A percentile compares a stretch with the other conserved stretches of the same genome.
Conservation (phyloP, 495 filamentous ascomycete species). For the Pyrenula massariospora region DNA sequence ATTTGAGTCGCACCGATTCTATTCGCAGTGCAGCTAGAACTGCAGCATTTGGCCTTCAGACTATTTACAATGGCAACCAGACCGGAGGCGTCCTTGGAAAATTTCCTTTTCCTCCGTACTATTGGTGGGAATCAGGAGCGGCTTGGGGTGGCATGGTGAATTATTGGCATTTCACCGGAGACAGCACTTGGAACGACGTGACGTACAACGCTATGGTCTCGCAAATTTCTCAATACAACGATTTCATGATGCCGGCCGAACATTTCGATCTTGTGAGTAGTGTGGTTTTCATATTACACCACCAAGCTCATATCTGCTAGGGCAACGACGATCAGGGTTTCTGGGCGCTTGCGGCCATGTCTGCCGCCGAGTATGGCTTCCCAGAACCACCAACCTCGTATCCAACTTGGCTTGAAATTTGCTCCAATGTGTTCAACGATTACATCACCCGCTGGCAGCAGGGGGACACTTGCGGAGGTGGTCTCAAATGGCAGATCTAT, state of each 20-base stretch:
- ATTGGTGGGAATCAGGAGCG: constrained; percentile 69
- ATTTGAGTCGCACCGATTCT: constrained; percentile 26
- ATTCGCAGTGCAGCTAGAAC: constrained; percentile 49
- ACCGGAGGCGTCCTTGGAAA: constrained; percentile 53
- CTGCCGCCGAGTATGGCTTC: constrained; percentile 63
- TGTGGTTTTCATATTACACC: background rate
- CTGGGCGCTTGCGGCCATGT: constrained; percentile 64
- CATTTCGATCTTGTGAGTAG: constrained; percentile 27
- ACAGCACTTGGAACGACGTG: constrained; percentile 55
- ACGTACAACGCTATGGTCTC: constrained; percentile 50
- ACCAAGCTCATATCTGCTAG: constrained; percentile 4
- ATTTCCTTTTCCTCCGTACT: constrained; percentile 42
- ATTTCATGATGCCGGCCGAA: constrained; percentile 52
- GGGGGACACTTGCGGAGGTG: constrained; percentile 54
- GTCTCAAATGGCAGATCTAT: constrained; percentile 78
- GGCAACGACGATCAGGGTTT: constrained; percentile 75
- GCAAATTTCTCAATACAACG: constrained; percentile 52
- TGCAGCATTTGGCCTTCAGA: constrained; percentile 53
- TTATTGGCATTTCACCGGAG: constrained; percentile 69
- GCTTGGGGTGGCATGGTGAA: constrained; percentile 66
- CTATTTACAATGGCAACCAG: constrained; percentile 51
- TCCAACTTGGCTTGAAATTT: constrained; percentile 52
- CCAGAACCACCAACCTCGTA: constrained; percentile 43
- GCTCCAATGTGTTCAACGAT: constrained; percentile 50
- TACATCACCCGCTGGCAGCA: constrained; percentile 58